Evolutionary conservation across 805 yeast genomes (phyloP).

Genomic region (Candida krabiensis): DNA sequence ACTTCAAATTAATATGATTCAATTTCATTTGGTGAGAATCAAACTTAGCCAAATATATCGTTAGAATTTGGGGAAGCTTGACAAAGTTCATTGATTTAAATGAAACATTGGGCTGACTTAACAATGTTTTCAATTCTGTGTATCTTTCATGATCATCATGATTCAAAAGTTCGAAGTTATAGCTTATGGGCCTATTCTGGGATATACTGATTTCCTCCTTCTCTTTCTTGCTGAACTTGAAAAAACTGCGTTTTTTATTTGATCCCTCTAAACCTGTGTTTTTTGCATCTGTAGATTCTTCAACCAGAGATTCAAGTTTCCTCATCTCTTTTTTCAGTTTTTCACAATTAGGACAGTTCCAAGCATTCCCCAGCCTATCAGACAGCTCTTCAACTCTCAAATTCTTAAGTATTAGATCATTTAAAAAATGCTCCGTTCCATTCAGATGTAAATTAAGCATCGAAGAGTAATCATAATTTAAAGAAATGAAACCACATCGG

Average conservation of each 20-base stretch:
- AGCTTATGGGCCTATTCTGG: slow-evolving; percentile 1
- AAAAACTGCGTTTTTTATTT: slow-evolving; percentile 33
- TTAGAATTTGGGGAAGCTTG: slow-evolving; percentile 34
- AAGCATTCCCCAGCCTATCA: slow-evolving; percentile 69
- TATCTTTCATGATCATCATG: slow-evolving; percentile 22
- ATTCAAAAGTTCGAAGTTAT: slow-evolving; percentile 15
- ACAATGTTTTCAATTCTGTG: slow-evolving; percentile 14
- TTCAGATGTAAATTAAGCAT: slow-evolving; percentile 32
- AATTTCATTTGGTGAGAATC: slow-evolving; percentile 31
- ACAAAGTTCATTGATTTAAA: slow-evolving; percentile 31
- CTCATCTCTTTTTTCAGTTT: slow-evolving; percentile 27
- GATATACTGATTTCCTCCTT: slow-evolving; percentile 12
- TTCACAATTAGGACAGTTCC: slow-evolving; percentile 79
- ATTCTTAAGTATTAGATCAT: slow-evolving; percentile 63
- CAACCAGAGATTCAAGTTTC: slow-evolving; percentile 14
- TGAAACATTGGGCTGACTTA: slow-evolving; percentile 30
- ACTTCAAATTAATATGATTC: slow-evolving; percentile 21
- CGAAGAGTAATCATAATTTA: slow-evolving; percentile 44
- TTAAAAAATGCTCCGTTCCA: slow-evolving; percentile 34
- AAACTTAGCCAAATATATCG: slow-evolving; percentile 34
- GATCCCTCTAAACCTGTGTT: slow-evolving; percentile 16
- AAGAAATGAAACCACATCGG: slow-evolving; percentile 60
- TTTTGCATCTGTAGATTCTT: background rate
- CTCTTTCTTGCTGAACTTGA: slow-evolving; percentile 16
- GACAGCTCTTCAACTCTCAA: slow-evolving; percentile 62